Base-by-base conservation (phyloP, 768 basidiomycete species). In the Filobasidium wieringae region DNA sequence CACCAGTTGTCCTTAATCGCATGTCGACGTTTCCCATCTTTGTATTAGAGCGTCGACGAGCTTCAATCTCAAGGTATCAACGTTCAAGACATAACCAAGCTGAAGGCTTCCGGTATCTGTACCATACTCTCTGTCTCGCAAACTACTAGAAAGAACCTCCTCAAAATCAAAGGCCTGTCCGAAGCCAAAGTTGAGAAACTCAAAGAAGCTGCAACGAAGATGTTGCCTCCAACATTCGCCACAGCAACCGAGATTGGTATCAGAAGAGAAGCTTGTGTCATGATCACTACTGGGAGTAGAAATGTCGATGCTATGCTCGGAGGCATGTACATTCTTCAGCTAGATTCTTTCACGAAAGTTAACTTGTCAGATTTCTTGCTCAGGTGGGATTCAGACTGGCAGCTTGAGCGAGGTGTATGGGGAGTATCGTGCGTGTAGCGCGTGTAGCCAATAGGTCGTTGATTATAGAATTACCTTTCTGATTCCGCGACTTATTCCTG, bases 331-430 rank as follows among this genome's bases (percentile, higher is more conserved):
- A 43, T 27, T 9, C 27, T 30, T 27, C 15, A 57, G 24, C 11
- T 2, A 22, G 9, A 31, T 26, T 11, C 36, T 8, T 29, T 22
- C 11, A 24, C 8, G 22, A 4, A 36, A 14, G 32, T n/a, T 27
- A 2, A 17, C 41, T 22, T 19, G 11, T 41, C 19, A 32, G 26
- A 15, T 43, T 1, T 12, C n/a, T 22, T n/a, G 58, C 32, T 24
- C 61, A 92, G 87, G 90, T 19, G 89, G 91, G 0, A 75, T 95
- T 55, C 82, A 85, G 78, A 92, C 92, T 7, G 91, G 95, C 69
- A 90, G 88, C 7, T 90, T 95, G 59, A 86, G 88, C 3, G 92
- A 96, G 81, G 91, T 96, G 1, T 97, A 90, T 67, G 92, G 93
- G 43, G 92, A 97, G 74, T 96, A 87, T 73, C 81, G 92, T 47